phyloP scores from a whole-genome alignment of 805 yeast genomes.

The Pichia manshurica region DNA sequence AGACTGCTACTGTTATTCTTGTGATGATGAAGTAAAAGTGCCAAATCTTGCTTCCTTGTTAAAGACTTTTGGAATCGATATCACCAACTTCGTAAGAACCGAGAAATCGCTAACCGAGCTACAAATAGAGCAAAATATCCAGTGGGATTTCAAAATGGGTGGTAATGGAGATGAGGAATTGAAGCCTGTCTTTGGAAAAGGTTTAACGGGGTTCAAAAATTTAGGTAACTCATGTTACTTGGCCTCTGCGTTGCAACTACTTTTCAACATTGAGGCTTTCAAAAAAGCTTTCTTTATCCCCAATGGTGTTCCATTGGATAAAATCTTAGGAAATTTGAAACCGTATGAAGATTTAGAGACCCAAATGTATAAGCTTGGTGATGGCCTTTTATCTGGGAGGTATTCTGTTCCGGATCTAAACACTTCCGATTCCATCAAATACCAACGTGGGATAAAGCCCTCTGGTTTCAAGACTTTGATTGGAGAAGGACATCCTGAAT shows the following conservation, averaged over 20 bases:
- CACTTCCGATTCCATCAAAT: conserved; percentile 38
- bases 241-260: conserved; percentile 70
- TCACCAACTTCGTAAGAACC: conserved; percentile 52
- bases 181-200: conserved; percentile 65
- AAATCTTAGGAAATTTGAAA: conserved; percentile 31
- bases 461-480: conserved; percentile 66
- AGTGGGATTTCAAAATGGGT: conserved; percentile 87
- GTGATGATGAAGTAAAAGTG: conserved; percentile 85
- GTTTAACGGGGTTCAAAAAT: conserved; percentile 78
- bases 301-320: conserved; percentile 32
- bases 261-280: conserved; percentile 44
- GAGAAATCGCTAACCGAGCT: conserved; percentile 86
- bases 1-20: conserved; percentile 83
- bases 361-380: conserved; percentile 73
- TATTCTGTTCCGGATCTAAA: conserved; percentile 56
- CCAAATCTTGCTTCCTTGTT: conserved; percentile 48
- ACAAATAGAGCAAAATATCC: conserved; percentile 86
- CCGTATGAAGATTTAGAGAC: conserved; percentile 65
- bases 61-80: conserved; percentile 61
- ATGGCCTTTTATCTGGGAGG: conserved; percentile 71
- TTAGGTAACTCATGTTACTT: conserved; percentile 92
- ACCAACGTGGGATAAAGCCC: conserved; percentile 76
- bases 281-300: conserved; percentile 34
- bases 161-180: conserved; percentile 63
- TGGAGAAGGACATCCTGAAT: conserved; percentile 77